Percentiles rank a stretch among this genome's conserved stretches.
Conservation (phyloP, 2,329 filamentous ascomycete species). For the Chaetothyriales sp. region DNA sequence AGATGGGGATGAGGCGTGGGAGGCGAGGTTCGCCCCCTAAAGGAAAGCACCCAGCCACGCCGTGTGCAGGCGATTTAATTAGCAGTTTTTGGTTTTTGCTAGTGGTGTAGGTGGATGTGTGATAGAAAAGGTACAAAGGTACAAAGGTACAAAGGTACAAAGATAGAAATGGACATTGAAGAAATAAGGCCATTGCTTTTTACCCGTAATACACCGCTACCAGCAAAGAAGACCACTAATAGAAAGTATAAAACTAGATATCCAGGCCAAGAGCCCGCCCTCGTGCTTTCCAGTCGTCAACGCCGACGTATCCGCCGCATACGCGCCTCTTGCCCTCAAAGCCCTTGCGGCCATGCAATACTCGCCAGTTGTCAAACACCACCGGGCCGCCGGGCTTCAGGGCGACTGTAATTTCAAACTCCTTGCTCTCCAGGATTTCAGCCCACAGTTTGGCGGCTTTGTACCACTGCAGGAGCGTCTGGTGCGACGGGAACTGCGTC, state of each 20-base stretch:
- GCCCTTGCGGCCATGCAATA: conserved; percentile 70
- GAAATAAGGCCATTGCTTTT: background rate
- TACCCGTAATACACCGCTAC: background rate
- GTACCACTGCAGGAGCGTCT: conserved; percentile 51
- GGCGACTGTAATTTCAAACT: conserved; percentile 67
- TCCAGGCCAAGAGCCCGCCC: conserved; percentile 6
- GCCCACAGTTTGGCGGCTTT: conserved; percentile 62
- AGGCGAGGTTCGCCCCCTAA: background rate
- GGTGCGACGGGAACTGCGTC: conserved; percentile 42
- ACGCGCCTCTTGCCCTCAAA: conserved; percentile 79
- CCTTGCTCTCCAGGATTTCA: conserved; percentile 49
- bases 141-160: too few species aligned
- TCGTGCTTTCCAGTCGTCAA: conserved; percentile 16
- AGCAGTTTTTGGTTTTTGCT: too few species aligned
- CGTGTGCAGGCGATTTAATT: too few species aligned
- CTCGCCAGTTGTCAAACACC: conserved; percentile 93
- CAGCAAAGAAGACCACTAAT: background rate
- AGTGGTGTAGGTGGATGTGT: too few species aligned
- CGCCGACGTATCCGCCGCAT: conserved; percentile 72
- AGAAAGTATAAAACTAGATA: background rate
- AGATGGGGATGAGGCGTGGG: background rate
- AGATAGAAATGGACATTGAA: background rate
- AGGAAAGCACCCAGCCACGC: too few species aligned
- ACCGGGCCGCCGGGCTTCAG: conserved; percentile 64
- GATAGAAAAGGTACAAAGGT: too few species aligned